phyloP scores from a whole-genome alignment of 1,139 yeast species.

The Kodamaea arcana region DNA sequence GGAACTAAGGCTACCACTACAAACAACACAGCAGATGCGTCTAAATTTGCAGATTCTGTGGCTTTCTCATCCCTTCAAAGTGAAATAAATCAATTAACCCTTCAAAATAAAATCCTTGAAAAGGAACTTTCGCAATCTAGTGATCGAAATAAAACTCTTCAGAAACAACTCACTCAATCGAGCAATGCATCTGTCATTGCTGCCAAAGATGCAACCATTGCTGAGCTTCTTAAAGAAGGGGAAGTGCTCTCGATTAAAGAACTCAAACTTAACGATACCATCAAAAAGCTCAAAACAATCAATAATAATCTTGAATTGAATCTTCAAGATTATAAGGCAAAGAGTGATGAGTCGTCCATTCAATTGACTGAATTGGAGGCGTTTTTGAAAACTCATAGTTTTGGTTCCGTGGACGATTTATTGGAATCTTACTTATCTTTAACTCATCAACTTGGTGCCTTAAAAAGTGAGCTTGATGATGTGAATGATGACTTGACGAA shows the following conservation, averaged over 20 bases:
- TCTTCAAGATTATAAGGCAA: constrained; percentile 30
- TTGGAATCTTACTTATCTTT: constrained; percentile 16
- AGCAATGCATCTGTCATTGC: not conserved
- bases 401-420: constrained; percentile 26
- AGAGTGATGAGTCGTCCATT: constrained; percentile 26
- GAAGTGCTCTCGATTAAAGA: constrained; percentile 73
- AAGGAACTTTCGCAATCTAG: constrained; percentile 1
- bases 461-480: constrained; percentile 14
- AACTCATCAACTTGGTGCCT: constrained; percentile 12
- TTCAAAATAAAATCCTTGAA: constrained; percentile 1
- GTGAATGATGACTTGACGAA: constrained; percentile 15
- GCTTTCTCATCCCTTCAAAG: constrained; percentile 3
- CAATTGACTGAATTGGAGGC: constrained; percentile 34
- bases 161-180: constrained; percentile 2
- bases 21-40: not conserved
- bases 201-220: constrained; percentile 51
- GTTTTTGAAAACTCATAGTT: constrained; percentile 23
- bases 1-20: not conserved
- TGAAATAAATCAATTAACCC: not conserved
- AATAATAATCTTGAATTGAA: constrained; percentile 43
- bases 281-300: constrained; percentile 56
- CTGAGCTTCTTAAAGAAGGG: constrained; percentile 70
- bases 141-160: constrained; percentile 1
- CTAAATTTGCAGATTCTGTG: not conserved
- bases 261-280: constrained; percentile 60